Percentiles rank a stretch among this genome's conserved stretches.
phyloP scores from a whole-genome alignment of 1,284 basidiomycete genomes.

The Coriolopsis trogii region DNA sequence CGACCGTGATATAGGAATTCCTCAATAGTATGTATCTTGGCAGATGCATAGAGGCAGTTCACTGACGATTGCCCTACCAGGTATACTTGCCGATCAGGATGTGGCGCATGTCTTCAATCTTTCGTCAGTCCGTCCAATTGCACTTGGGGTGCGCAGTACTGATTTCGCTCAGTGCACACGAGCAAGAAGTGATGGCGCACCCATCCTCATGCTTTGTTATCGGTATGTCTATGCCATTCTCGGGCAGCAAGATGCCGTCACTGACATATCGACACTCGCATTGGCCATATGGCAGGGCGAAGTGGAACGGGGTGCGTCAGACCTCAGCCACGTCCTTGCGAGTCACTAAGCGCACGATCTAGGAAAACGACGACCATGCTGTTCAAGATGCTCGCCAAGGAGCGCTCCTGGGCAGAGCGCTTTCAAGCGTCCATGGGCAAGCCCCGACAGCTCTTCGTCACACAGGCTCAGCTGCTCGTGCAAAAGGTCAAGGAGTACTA shows the following conservation, averaged over 20 bases:
- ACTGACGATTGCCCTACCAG: no score
- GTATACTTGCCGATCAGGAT: slow-evolving; percentile 49
- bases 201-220: slow-evolving; percentile 66
- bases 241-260: no score
- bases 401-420: slow-evolving; percentile 47
- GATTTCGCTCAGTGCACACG: slow-evolving; percentile 46
- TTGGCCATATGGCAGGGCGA: neutral
- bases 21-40: slow-evolving; percentile 52
- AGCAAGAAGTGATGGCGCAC: slow-evolving; percentile 63
- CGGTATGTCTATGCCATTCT: slow-evolving; percentile 35
- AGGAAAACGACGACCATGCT: slow-evolving; percentile 78
- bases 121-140: slow-evolving; percentile 46
- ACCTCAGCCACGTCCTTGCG: neutral
- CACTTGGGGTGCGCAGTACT: neutral
- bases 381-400: slow-evolving; percentile 70
- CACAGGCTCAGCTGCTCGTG: slow-evolving; percentile 65
- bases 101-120: slow-evolving; percentile 54
- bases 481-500: slow-evolving; percentile 69
- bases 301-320: slow-evolving; percentile 60
- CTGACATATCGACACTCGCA: no score
- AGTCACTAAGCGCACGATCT: neutral
- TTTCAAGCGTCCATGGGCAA: slow-evolving; percentile 29
- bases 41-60: no score
- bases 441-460: slow-evolving; percentile 72
- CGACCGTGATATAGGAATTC: slow-evolving; percentile 42